A percentile compares a stretch with the other conserved stretches of the same genome.
phyloP scores from a whole-genome alignment of 192 early-diverging fungal species.

The Coemansia sp. region DNA sequence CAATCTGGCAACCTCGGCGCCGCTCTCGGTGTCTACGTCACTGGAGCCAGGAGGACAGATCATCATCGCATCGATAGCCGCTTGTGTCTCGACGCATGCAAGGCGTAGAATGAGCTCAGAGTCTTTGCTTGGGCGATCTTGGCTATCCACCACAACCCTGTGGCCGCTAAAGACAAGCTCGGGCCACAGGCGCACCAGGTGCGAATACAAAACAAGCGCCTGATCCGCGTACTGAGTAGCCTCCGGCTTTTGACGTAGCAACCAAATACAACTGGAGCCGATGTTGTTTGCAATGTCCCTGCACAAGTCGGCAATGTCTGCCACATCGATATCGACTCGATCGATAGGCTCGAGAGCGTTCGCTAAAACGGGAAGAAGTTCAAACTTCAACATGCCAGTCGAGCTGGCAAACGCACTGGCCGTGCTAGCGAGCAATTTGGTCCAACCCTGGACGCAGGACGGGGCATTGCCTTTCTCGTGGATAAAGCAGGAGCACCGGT shows the following conservation, averaged over 20 bases:
- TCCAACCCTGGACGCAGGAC: background rate
- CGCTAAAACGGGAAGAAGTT: conserved; percentile 29
- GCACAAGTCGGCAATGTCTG: background rate
- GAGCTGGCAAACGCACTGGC: conserved; percentile 11
- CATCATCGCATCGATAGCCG: conserved; percentile 45
- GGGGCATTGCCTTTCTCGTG: background rate
- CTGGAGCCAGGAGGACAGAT: conserved; percentile 6
- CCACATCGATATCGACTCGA: background rate
- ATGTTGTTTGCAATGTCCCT: conserved; percentile 4
- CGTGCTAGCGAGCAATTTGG: background rate
- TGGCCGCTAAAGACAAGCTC: conserved; percentile 11
- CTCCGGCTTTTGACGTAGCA: conserved; percentile 35
- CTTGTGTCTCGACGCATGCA: conserved; percentile 40
- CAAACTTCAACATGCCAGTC: conserved; percentile 16
- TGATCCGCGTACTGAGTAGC: conserved; percentile 25
- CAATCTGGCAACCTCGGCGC: conserved; percentile 1
- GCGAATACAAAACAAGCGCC: conserved; percentile 43
- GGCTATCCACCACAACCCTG: background rate
- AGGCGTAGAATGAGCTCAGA: conserved; percentile 34
- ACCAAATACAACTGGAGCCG: conserved; percentile 25
- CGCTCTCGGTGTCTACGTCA: conserved; percentile 1
- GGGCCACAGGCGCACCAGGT: conserved; percentile 42
- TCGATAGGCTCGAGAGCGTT: conserved; percentile 36
- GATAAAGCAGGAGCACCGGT: conserved; percentile 25
- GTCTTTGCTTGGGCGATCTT: background rate